phyloP scores from a whole-genome alignment of 345 rosid species.

The Citrus glauca region DNA sequence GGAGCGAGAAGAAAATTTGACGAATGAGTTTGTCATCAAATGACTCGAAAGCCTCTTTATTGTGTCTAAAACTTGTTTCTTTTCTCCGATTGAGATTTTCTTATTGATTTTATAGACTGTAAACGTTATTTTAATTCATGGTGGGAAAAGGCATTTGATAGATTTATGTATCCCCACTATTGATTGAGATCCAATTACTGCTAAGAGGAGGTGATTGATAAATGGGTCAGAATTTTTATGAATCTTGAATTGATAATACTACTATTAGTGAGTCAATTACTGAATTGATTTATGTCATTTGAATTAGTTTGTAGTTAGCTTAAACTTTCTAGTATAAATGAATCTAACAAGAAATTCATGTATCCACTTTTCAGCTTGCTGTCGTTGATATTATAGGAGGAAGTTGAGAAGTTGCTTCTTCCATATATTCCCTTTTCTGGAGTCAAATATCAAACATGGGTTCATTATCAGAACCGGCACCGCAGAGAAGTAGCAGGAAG shows the following conservation, averaged over 20 bases:
- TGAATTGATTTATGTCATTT: background rate
- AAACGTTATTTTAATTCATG: no score
- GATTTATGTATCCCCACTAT: no score
- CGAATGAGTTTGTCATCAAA: background rate
- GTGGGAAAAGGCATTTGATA: no score
- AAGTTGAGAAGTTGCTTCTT: constrained; percentile 7
- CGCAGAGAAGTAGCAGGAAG: constrained; percentile 28
- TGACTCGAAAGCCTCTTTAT: background rate
- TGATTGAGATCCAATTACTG: no score
- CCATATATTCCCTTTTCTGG: background rate
- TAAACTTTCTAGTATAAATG: background rate
- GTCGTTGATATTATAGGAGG: constrained; percentile 4
- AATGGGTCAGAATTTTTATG: no score
- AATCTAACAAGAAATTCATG: background rate
- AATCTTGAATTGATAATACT: no score
- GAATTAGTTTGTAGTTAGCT: background rate
- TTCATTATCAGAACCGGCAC: constrained; percentile 30
- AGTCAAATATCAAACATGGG: constrained; percentile 39
- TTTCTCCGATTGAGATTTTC: no score
- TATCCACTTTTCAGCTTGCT: constrained; percentile 13
- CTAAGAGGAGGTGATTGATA: no score
- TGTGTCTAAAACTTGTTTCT: no score
- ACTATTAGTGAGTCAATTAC: background rate
- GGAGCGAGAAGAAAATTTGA: background rate
- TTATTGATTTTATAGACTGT: no score